These are phyloP conservation scores for Tilletia indica DNA, from an alignment of 1,284 basidiomycete genomes.

Conservation along the genomic window DNA sequence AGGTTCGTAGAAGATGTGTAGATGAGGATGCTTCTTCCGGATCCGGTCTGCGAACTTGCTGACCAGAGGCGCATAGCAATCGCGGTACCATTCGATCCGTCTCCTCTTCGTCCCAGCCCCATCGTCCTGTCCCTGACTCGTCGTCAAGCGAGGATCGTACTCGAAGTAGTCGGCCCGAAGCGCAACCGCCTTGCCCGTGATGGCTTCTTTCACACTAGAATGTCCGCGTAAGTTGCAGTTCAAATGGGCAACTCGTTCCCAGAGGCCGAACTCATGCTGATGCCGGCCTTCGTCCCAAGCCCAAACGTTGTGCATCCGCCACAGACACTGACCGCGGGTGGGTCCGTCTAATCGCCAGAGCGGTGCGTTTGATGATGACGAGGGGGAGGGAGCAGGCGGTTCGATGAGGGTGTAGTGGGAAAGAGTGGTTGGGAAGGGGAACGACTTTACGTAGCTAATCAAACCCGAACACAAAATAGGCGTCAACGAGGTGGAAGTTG, in stretches of 20 bases:
- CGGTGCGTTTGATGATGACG: slow-evolving; percentile 1
- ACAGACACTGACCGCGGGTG: slow-evolving; percentile 64
- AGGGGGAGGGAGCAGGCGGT: background rate
- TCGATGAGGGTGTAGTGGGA: slow-evolving; percentile 37
- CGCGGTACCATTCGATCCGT: slow-evolving; percentile 50
- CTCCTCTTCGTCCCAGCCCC: slow-evolving; percentile 26
- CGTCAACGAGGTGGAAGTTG: background rate
- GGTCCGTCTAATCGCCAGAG: slow-evolving; percentile 1
- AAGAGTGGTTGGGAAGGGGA: slow-evolving; percentile 49
- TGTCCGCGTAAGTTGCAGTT: background rate
- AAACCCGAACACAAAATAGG: too few relatives aligned
- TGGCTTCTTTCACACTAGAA: background rate
- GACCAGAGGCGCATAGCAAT: slow-evolving; percentile 51
- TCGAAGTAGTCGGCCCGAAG: slow-evolving; percentile 83
- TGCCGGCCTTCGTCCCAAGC: slow-evolving; percentile 67
- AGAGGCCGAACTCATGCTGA: background rate
- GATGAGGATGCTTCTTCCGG: slow-evolving; percentile 17
- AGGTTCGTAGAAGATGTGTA: slow-evolving; percentile 45
- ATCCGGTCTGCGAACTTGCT: slow-evolving; percentile 31
- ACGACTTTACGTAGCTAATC: slow-evolving; percentile 47
- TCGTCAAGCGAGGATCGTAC: slow-evolving; percentile 53
- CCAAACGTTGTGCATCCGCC: slow-evolving; percentile 93
- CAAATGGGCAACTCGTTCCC: background rate
- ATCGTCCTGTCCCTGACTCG: background rate
- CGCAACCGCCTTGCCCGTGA: slow-evolving; percentile 68